phyloP scores from a whole-genome alignment of 2,329 filamentous ascomycete genomes.

The Colletotrichum spinosum region DNA sequence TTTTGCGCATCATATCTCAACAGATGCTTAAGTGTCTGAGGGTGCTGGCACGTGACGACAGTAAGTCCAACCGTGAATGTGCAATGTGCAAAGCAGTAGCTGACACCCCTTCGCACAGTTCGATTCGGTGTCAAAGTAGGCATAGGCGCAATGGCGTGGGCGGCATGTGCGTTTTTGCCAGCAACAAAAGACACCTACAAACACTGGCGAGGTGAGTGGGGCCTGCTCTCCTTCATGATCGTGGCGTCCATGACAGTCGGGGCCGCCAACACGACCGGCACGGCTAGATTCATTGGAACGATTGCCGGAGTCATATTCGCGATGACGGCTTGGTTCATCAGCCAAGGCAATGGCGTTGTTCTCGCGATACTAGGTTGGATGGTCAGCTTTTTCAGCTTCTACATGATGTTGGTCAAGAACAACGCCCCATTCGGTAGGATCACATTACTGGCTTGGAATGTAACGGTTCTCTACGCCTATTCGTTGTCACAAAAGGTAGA shows the following conservation, averaged over 20 bases:
- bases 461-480: slow-evolving; percentile 94
- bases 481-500: slow-evolving; percentile 84
- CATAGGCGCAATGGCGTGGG: slow-evolving; percentile 88
- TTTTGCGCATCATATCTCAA: slow-evolving; percentile 60
- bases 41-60: slow-evolving; percentile 65
- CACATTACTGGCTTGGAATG: slow-evolving; percentile 94
- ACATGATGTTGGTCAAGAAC: slow-evolving; percentile 85
- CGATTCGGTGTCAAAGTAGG: slow-evolving; percentile 93
- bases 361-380: slow-evolving; percentile 87
- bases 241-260: slow-evolving; percentile 98
- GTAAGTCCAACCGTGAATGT: slow-evolving; percentile 49
- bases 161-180: slow-evolving; percentile 86
- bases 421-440: slow-evolving; percentile 94
- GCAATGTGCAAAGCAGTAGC: not conserved
- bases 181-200: slow-evolving; percentile 83
- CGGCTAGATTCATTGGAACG: slow-evolving; percentile 88
- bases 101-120: slow-evolving; percentile 48
- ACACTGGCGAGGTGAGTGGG: slow-evolving; percentile 96
- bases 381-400: slow-evolving; percentile 86
- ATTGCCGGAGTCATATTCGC: slow-evolving; percentile 82
- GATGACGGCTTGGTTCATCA: slow-evolving; percentile 81
- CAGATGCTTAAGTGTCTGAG: slow-evolving; percentile 57
- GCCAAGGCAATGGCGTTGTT: slow-evolving; percentile 77
- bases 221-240: slow-evolving; percentile 95
- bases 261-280: slow-evolving; percentile 92